Base-by-base conservation (phyloP, 139 green algal genomes). In the Zygnema circumcarinatum region DNA sequence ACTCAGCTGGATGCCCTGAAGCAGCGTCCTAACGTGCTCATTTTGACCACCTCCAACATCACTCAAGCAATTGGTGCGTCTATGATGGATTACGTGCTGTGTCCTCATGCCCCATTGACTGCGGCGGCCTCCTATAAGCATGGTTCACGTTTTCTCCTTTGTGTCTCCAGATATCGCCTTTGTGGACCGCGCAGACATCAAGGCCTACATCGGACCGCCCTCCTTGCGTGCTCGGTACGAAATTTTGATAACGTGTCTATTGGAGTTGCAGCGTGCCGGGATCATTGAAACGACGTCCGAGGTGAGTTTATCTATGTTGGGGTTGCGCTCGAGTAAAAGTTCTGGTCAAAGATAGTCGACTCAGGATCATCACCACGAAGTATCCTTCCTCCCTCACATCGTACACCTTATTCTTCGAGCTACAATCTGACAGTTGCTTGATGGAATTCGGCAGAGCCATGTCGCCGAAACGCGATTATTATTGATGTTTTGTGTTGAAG, bases 181-280 rank as follows among this genome's bases (percentile, higher is more conserved):
- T 90, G 92, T 99, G n/a, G 97, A 99, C 92, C 90, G 97, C 25
- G 96, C 97, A 1, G 97, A 99, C 92, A 98, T 99, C 88, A 99
- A 96, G 90, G 94, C 94, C 0, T 98, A 97, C 90, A 95, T 98
- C 36, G 95, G 96, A 1, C 94, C 92, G 1, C 96, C 96, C 41
- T 87, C 86, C 52, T 2, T 88, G 72, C 35, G 33, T 38, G 81
- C 83, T 20, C 80, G 87, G 3, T 91, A 91, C 47, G 68, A 88
- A 22, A 91, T 91, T 35, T 22, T 91, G 16, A 40, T 35, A 22
- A 87, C 87, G 1, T 47, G 62, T 36, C 38, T 91, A 21, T 35
- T 56, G 31, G 87, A 91, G 40, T 75, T 91, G 31, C 39, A 87
- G 32, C 53, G 86, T 36, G 80, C 62, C 41, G 32, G 21, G 20